A percentile compares a stretch with the other conserved stretches of the same genome.
These are phyloP conservation scores for Tremella mesenterica DNA, from an alignment of 768 basidiomycete species.

Conservation along the genomic window DNA sequence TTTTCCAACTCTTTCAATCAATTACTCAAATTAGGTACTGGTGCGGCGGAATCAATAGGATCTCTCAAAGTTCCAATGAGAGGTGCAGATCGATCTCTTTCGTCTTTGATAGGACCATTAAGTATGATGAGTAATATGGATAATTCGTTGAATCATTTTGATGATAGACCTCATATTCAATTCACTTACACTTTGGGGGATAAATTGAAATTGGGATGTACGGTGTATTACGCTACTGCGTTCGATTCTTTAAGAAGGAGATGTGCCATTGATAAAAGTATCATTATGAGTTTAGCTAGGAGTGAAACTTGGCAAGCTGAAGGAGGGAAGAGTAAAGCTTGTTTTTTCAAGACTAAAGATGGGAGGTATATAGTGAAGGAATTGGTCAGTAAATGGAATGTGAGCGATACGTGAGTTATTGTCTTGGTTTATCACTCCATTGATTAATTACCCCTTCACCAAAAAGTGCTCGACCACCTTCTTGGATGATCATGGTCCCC, in stretches of 20 bases:
- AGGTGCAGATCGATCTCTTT: slow-evolving; percentile 22
- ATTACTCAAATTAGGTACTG: slow-evolving; percentile 24
- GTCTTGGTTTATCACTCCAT: not conserved
- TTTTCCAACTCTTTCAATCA: slow-evolving; percentile 34
- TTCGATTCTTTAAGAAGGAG: slow-evolving; percentile 60
- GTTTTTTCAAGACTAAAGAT: slow-evolving; percentile 75
- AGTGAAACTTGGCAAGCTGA: slow-evolving; percentile 62
- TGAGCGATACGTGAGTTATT: slow-evolving; percentile 62
- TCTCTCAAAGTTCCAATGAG: slow-evolving; percentile 15
- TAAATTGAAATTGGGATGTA: slow-evolving; percentile 66
- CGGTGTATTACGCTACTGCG: slow-evolving; percentile 71
- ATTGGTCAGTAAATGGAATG: slow-evolving; percentile 76
- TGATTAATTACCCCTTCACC: not conserved
- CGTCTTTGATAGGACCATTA: slow-evolving; percentile 24
- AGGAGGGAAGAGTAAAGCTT: slow-evolving; percentile 67
- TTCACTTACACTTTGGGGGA: slow-evolving; percentile 72
- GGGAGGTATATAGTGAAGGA: slow-evolving; percentile 76
- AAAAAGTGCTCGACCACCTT: not conserved
- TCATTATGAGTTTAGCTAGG: slow-evolving; percentile 55
- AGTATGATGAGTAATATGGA: slow-evolving; percentile 13
- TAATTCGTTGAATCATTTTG: slow-evolving; percentile 46
- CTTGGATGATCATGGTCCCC: no score
- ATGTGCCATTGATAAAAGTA: slow-evolving; percentile 59
- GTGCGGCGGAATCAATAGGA: slow-evolving; percentile 22
- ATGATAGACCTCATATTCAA: slow-evolving; percentile 71